Percentiles rank a stretch among this genome's conserved stretches.
phyloP scores from a whole-genome alignment of 1,139 yeast genomes.

The Saccharomyces hybrid region DNA sequence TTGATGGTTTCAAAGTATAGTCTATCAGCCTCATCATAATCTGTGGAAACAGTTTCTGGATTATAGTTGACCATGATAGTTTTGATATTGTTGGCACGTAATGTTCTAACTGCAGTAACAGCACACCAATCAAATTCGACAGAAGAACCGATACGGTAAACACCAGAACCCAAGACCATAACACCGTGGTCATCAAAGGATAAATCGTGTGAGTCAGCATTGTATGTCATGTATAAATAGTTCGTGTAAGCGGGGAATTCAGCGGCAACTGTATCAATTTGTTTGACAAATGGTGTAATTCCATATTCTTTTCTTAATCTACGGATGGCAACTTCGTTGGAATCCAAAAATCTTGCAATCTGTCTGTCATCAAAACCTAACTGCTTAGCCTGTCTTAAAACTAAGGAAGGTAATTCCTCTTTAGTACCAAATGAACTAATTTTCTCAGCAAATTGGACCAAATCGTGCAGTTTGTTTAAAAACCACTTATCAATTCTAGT shows the following conservation, averaged over 20 bases:
- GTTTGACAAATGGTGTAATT: slow-evolving; percentile 87
- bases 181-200: slow-evolving; percentile 78
- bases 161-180: slow-evolving; percentile 91
- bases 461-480: slow-evolving; percentile 71
- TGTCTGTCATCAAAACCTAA: slow-evolving; percentile 97
- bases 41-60: slow-evolving; percentile 98
- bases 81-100: slow-evolving; percentile 79
- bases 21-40: slow-evolving; percentile 97
- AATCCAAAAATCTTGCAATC: slow-evolving; percentile 80
- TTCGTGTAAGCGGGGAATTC: slow-evolving; percentile 97
- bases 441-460: slow-evolving; percentile 61
- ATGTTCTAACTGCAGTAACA: slow-evolving; percentile 88
- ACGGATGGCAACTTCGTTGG: slow-evolving; percentile 91
- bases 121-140: slow-evolving; percentile 98
- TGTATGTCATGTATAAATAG: slow-evolving; percentile 90
- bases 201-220: slow-evolving; percentile 85
- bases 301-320: slow-evolving; percentile 84
- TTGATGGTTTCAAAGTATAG: slow-evolving; percentile 93
- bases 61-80: slow-evolving; percentile 97
- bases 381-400: slow-evolving; percentile 86
- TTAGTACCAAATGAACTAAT: slow-evolving; percentile 53
- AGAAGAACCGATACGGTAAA: slow-evolving; percentile 88
- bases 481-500: slow-evolving; percentile 98
- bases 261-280: slow-evolving; percentile 98
- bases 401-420: slow-evolving; percentile 51